Evolutionary conservation across 2,329 filamentous ascomycete genomes (phyloP).

Genomic region (Colletotrichum aenigma): DNA sequence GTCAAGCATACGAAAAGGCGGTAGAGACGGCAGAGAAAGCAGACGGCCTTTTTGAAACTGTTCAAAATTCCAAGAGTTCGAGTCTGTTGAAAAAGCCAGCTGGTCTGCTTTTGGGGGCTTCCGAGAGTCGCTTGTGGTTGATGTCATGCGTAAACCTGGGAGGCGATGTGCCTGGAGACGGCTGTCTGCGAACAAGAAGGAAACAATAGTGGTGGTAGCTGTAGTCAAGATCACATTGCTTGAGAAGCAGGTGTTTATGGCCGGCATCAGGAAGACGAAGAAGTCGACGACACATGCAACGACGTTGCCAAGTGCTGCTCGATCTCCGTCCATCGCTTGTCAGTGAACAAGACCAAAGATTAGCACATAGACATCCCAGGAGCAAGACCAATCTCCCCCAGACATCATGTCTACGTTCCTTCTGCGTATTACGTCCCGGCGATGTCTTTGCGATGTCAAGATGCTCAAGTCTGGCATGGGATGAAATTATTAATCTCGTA

Average conservation of each 20-base stretch:
- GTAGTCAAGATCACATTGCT: not conserved
- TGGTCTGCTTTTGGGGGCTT: not conserved
- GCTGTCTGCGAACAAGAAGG: not conserved
- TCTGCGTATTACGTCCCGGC: not conserved
- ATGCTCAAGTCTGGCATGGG: not conserved
- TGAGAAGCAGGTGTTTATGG: not conserved
- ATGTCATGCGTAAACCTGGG: not conserved
- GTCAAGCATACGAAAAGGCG: not conserved
- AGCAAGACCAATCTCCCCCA: not conserved
- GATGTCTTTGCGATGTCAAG: not conserved
- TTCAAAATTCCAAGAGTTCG: not conserved
- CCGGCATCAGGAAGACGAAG: not conserved
- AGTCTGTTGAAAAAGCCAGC: not conserved
- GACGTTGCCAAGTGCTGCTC: not conserved
- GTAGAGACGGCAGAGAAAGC: not conserved
- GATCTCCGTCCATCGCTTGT: fast-evolving
- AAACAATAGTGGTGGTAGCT: not conserved
- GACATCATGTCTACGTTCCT: not conserved
- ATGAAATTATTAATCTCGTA: conserved; percentile 9
- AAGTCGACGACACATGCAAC: not conserved
- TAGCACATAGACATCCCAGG: not conserved
- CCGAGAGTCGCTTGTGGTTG: not conserved
- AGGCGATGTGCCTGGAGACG: not conserved
- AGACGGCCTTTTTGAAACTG: not conserved
- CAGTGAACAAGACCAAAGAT: not conserved